Evolutionary conservation across 176 grass and related monocot species (phyloP), one percentile per base, ranked within the genome.

Genomic region (Chloris gayana): DNA sequence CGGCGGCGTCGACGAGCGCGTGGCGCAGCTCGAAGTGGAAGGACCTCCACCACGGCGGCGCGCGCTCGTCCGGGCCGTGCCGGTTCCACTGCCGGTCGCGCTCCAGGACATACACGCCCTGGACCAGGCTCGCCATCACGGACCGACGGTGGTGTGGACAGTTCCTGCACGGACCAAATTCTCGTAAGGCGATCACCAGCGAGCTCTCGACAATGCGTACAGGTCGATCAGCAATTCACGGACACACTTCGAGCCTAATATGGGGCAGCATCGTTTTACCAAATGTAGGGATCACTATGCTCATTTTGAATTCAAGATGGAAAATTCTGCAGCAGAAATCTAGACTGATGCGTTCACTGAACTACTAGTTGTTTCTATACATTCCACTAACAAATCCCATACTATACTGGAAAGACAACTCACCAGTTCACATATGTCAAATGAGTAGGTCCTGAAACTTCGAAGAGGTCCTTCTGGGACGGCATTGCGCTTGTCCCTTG

Each of bases 91-190:
- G 83, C 24, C 85, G 82, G 18, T 93, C 85, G 6, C 85, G 46
- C 83, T 97, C 88, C 41, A 93, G 45, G 67, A 84, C 85, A 39
- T 93, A 93, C 21, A 87, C 85, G 12, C 90, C 90, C 61, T 91
- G 83, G 31, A 97, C 80, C 24, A 93, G 77, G 74, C 82, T 75
- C 4, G 85, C 90, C 68, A 87, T 84, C 7, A 90, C 85, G 39
- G 83, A 82, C 30, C 90, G 84, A 54, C 62, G 85, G 74, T 93
- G 73, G 79, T 91, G 83, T 0, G 76, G 82, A 72, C 80, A 86
- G 47, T 88, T 86, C 93, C 93, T 97, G 70, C 15, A 34, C 53
- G 76, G 61, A 76, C 45, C 22, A 67, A 45, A 79, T 27, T 58
- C 56, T 77, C 65, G 56, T 19, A 42, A 42, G 62, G 9, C 42